Evolutionary conservation across 495 filamentous ascomycete species (phyloP).

Genomic region (Talaromyces adpressus): DNA sequence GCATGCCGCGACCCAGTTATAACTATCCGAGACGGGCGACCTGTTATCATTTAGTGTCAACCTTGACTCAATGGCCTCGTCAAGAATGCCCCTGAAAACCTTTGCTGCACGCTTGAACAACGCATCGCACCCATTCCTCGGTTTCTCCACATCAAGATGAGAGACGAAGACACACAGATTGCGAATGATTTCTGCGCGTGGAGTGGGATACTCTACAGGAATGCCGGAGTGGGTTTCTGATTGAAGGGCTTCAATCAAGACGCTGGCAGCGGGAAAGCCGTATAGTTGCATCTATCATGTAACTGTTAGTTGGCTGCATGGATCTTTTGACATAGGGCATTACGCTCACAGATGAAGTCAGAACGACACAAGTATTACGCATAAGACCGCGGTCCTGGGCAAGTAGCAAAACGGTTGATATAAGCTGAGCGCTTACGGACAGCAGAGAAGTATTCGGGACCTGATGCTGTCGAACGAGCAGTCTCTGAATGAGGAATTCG

Average conservation of each 20-base stretch:
- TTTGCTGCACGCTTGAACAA: slow-evolving; percentile 23
- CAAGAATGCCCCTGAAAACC: slow-evolving; percentile 24
- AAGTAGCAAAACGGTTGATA: slow-evolving; percentile 24
- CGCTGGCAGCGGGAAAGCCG: slow-evolving; percentile 36
- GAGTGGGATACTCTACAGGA: slow-evolving; percentile 29
- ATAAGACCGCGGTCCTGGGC: slow-evolving; percentile 25
- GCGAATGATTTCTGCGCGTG: slow-evolving; percentile 49
- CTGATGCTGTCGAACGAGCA: slow-evolving; percentile 31
- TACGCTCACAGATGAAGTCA: slow-evolving; percentile 17
- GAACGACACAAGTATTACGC: slow-evolving; percentile 21
- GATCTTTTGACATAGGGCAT: background rate
- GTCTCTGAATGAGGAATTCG: slow-evolving; percentile 37
- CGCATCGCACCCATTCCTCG: slow-evolving; percentile 16
- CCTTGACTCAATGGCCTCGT: slow-evolving; percentile 27
- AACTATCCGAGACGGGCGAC: background rate
- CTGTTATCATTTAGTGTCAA: background rate
- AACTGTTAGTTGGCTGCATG: background rate
- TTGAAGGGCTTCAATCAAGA: slow-evolving; percentile 37
- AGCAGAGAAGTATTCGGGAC: slow-evolving; percentile 26
- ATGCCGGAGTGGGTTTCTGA: slow-evolving; percentile 34
- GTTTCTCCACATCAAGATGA: slow-evolving; percentile 21
- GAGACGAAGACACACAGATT: slow-evolving; percentile 51
- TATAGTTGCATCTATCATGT: slow-evolving; percentile 29
- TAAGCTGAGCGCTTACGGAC: slow-evolving; percentile 26
- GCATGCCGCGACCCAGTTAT: background rate